A percentile compares a stretch with the other conserved stretches of the same genome.
These are phyloP conservation scores for Torrubiella hemipterigena DNA, from an alignment of 2,329 filamentous ascomycete genomes.

Conservation along the genomic window DNA sequence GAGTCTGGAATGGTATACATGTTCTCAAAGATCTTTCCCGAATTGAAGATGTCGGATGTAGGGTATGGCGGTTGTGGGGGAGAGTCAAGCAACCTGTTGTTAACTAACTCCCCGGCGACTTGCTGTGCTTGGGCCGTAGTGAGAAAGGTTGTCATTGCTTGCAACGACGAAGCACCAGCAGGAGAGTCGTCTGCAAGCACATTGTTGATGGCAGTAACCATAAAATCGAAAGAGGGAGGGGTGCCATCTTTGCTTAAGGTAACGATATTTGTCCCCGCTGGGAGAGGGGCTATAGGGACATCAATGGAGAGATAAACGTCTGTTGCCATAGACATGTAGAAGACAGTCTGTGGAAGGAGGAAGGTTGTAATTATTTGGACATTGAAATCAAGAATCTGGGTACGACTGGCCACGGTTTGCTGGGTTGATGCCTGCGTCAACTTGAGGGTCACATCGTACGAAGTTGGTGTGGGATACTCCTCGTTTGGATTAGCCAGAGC, in stretches of 20 bases:
- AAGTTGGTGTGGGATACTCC: conserved; percentile 3
- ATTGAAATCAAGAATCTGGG: conserved; percentile 2
- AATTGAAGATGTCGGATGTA: not conserved
- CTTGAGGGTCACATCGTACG: conserved; percentile 2
- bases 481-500: not conserved
- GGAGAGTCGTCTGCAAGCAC: conserved; percentile 3
- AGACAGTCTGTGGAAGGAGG: not conserved
- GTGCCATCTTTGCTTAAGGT: conserved; percentile 1
- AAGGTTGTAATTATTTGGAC: not conserved
- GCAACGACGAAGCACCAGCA: not conserved
- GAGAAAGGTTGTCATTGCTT: conserved; percentile 1
- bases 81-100: conserved; percentile 4
- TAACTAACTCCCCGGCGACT: conserved; percentile 2
- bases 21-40: conserved; percentile 1
- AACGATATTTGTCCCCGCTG: conserved; percentile 1
- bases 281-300: not conserved
- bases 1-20: conserved; percentile 1
- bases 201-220: conserved; percentile 2
- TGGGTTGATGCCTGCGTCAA: conserved; percentile 1
- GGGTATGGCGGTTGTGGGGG: conserved; percentile 2
- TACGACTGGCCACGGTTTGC: conserved; percentile 2
- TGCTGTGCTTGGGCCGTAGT: conserved; percentile 2
- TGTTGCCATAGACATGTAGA: not conserved
- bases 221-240: conserved; percentile 1
- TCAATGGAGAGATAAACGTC: conserved; percentile 1